phyloP scores from a whole-genome alignment of 1,139 yeast species.

The Saccharomyces pastorianus region DNA sequence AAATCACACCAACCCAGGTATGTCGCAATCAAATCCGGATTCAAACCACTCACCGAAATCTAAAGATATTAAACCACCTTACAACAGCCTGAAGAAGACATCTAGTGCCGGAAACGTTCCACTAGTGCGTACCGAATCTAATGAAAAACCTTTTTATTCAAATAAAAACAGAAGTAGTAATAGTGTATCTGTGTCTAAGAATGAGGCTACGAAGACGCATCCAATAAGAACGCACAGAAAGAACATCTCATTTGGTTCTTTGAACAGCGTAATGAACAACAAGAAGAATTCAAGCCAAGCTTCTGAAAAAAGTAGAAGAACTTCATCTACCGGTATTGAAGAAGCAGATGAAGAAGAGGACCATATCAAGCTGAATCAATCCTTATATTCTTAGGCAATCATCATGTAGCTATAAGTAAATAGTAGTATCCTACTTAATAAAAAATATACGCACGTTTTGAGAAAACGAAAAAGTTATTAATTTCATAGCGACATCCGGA shows the following conservation, averaged over 20 bases:
- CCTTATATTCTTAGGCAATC: slow-evolving; percentile 5
- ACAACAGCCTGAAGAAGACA: slow-evolving; percentile 10
- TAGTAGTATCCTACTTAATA: neutral
- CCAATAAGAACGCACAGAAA: slow-evolving; percentile 29
- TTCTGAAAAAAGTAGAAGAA: slow-evolving; percentile 9
- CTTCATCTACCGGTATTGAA: slow-evolving; percentile 11
- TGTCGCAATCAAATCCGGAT: too few relatives aligned
- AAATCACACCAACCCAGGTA: too few relatives aligned
- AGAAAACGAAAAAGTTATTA: too few relatives aligned
- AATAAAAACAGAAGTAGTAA: slow-evolving; percentile 22
- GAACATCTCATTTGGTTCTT: slow-evolving; percentile 31
- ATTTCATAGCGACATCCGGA: too few relatives aligned
- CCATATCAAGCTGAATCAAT: slow-evolving; percentile 5
- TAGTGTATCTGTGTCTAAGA: slow-evolving; percentile 7
- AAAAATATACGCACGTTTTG: neutral
- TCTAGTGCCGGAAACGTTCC: slow-evolving; percentile 18
- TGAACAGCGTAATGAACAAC: slow-evolving; percentile 31
- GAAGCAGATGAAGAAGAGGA: slow-evolving; percentile 23
- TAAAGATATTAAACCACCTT: slow-evolving; percentile 7
- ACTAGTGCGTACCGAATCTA: slow-evolving; percentile 5
- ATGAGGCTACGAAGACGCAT: slow-evolving; percentile 14
- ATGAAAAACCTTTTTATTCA: slow-evolving; percentile 9
- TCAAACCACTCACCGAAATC: neutral
- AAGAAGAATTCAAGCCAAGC: slow-evolving; percentile 18
- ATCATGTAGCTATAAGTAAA: slow-evolving; percentile 1